Evolutionary conservation across 2,329 filamentous ascomycete genomes (phyloP).

Genomic region (Cladosporium velox): DNA sequence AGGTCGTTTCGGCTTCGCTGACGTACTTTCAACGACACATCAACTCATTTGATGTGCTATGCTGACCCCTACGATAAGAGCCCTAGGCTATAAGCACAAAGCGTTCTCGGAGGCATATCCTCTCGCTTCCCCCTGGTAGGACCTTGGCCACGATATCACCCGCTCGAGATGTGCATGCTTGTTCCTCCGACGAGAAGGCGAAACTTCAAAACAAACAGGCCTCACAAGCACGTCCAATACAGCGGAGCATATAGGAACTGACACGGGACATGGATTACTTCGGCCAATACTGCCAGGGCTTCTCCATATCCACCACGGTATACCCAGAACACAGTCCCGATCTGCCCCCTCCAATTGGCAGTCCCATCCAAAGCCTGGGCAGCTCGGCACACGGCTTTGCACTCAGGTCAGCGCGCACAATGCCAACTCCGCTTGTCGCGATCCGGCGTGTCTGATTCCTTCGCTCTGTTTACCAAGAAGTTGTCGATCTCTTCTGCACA

Average conservation of each 20-base stretch:
- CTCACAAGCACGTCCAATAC: not conserved
- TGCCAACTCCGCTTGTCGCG: slow-evolving; percentile 17
- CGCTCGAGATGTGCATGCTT: not conserved
- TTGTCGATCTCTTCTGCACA: slow-evolving; percentile 2
- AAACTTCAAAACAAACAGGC: not conserved
- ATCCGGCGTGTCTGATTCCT: not conserved
- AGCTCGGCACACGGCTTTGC: slow-evolving; percentile 15
- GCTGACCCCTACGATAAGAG: not conserved
- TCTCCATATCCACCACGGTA: not conserved
- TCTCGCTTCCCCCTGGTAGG: not conserved
- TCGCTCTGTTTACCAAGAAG: not conserved
- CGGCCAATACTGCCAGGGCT: slow-evolving; percentile 5
- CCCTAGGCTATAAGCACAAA: not conserved
- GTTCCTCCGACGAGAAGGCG: not conserved
- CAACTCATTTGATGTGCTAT: not conserved
- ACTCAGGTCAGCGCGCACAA: not conserved
- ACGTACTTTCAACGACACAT: not conserved
- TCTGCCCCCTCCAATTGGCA: not conserved
- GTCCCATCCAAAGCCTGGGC: slow-evolving; percentile 1
- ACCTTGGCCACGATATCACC: not conserved
- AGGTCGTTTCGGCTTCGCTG: not conserved
- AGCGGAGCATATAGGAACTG: not conserved
- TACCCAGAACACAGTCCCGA: not conserved
- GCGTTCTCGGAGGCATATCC: not conserved
- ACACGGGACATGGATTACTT: not conserved